Evolutionary conservation across 108 stramenopile genomes (phyloP), one percentile per base, ranked within the genome.

Genomic region (Fistulifera solaris): DNA sequence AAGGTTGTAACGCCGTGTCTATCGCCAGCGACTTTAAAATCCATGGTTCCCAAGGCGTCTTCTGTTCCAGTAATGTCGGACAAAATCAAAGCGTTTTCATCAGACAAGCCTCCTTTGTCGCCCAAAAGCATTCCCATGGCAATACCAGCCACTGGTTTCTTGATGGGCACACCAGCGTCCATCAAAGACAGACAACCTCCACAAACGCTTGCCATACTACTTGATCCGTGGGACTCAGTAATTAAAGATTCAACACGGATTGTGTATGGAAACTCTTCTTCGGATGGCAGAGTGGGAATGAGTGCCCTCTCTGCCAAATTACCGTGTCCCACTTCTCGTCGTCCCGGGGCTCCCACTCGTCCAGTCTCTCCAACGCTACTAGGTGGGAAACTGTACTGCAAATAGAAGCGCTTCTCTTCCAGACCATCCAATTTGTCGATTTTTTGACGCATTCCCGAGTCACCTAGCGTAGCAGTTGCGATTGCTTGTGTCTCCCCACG

Each of bases 301-400:
- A 91, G 47, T 15, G 86, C 89, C 38, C 83, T 79, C 62, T 91
- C 87, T 38, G 89, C 88, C 18, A 94, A 58, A 39, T 89, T 83
- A 22, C 93, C 93, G 65, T 91, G 88, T 40, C 89, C 88, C 38
- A 94, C 71, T 72, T 91, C 91, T 52, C 95, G 78, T 26, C 90
- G 68, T 40, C 91, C 91, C 4, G 91, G 89, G 12, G 86, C 87
- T 4, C 93, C 93, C 1, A 74, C 71, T 58, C 85, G 65, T 19
- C 94, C 96, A 24, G 94, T 93, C 31, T 35, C 31, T 35, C 31
- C 31, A 3, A 35, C 31, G 56, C 85, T 89, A 64, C 83, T 85
- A 10, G 96, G 96, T 35, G 94, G 96, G 60, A 97, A 97, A 18
- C 84, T 70, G 50, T 96, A 96, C 68, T 96, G 95, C 59, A 96